These are phyloP conservation scores for Candida pseudofarinosa DNA, from an alignment of 805 yeast species.

Conservation along the genomic window DNA sequence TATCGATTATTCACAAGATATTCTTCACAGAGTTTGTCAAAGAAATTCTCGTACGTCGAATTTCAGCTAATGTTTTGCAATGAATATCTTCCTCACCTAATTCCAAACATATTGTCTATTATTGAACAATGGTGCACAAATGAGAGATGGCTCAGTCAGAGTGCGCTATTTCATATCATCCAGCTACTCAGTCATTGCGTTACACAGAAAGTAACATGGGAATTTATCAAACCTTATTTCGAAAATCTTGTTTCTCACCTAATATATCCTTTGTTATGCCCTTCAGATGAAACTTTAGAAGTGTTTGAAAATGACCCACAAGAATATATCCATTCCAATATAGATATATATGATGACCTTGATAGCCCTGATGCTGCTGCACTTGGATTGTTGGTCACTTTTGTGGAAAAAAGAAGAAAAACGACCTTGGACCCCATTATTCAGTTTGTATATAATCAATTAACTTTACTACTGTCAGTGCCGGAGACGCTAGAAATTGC, in stretches of 20 bases:
- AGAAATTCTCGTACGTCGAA: slow-evolving; percentile 52
- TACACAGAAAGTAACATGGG: slow-evolving; percentile 56
- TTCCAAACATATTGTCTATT: slow-evolving; percentile 58
- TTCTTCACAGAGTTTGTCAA: slow-evolving; percentile 45
- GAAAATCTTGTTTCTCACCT: slow-evolving; percentile 65
- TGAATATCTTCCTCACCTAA: slow-evolving; percentile 69
- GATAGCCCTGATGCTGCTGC: slow-evolving; percentile 79
- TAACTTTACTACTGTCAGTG: slow-evolving; percentile 24
- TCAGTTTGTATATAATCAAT: slow-evolving; percentile 52
- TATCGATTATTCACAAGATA: slow-evolving; percentile 69
- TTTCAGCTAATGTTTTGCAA: slow-evolving; percentile 54
- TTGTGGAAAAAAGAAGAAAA: slow-evolving; percentile 66
- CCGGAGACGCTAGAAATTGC: slow-evolving; percentile 44
- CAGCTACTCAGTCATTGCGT: slow-evolving; percentile 56
- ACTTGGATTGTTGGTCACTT: slow-evolving; percentile 60
- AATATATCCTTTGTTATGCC: slow-evolving; percentile 71
- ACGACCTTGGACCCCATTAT: slow-evolving; percentile 57
- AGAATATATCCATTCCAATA: slow-evolving; percentile 73
- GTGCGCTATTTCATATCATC: slow-evolving; percentile 58
- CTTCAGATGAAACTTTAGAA: slow-evolving; percentile 64
- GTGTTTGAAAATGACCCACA: slow-evolving; percentile 82
- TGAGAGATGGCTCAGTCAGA: slow-evolving; percentile 64
- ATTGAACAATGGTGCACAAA: slow-evolving; percentile 71
- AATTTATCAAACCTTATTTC: slow-evolving; percentile 58
- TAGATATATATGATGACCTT: slow-evolving; percentile 52